Base-by-base conservation (phyloP, 306 rosid species). In the Sesbania bispinosa region DNA sequence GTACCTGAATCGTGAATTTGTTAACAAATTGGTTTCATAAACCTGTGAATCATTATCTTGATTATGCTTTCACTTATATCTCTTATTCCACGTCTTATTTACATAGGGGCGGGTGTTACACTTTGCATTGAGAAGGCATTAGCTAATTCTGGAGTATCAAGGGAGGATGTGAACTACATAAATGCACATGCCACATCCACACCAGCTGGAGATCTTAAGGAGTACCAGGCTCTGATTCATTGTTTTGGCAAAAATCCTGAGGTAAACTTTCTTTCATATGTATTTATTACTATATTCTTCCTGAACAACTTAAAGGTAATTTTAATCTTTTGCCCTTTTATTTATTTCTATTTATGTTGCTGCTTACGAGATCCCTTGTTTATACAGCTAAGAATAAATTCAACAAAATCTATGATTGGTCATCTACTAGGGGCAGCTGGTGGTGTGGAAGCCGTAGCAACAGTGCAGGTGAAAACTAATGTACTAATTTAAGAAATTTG, bases 401-500 rank as follows among this genome's bases (percentile, higher is more conserved):
- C 95, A 21, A 92, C 98, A 13, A 92, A 92, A 61, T 89, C 96
- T 62, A 92, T 92, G 98, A 87, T 85, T 26, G 98, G 98, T 47
- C 98, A 92, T 83, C 90, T 92, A 65, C 85, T 92, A 47, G 98
- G 98, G 50, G 98, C 96, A 52, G 85, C 98, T 48, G 98, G 98
- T 59, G 98, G 87, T 45, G 98, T 92, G 65, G 98, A 92, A 84
- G 98, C 96, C 3, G 87, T 89, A 45, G 96, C 96, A 27, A 82
- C 91, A 7, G 47, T 92, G 39, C 96, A 89, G 90, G 96, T 92
- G 35, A 55, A 54, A 74, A 53, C 43, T 23, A 27, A 35, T 32
- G 9, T 38, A 19, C 20, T 14, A 62, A 30, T 29, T 51, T 68
- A 3, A 27, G 20, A 53, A 27, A 35, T 51, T 62, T 74, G 7